Percentiles rank a stretch among this genome's conserved stretches.
Evolutionary conservation across 78 protist species (phyloP).

Genomic region (Planoprotostelium fungivorum): DNA sequence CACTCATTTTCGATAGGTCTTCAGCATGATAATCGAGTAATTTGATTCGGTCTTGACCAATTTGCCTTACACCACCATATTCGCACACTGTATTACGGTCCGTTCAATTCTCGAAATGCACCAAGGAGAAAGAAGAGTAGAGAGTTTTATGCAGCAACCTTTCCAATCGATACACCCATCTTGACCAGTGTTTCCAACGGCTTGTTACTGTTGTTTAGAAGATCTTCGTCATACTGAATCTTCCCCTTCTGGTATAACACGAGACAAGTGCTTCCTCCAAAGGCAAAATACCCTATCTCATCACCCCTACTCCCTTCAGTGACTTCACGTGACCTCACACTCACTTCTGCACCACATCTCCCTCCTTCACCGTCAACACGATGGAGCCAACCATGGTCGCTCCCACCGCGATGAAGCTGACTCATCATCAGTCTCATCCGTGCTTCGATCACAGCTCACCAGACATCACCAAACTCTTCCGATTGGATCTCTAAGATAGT

Average conservation of each 20-base stretch:
- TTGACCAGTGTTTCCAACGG: constrained; percentile 69
- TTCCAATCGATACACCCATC: constrained; percentile 65
- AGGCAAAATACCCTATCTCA: constrained; percentile 78
- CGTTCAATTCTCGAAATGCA: no score
- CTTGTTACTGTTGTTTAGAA: constrained; percentile 49
- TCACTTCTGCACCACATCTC: constrained; percentile 22
- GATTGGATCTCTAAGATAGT: constrained; percentile 27
- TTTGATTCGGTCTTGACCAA: no score
- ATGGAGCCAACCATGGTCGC: constrained; percentile 81
- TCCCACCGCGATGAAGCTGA: constrained; percentile 59
- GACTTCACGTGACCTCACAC: neutral
- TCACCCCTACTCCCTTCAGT: constrained; percentile 18
- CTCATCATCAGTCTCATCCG: neutral
- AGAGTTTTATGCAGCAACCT: no score
- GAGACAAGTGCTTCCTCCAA: constrained; percentile 75
- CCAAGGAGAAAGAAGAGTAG: no score
- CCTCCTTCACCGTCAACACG: constrained; percentile 26
- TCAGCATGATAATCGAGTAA: no score
- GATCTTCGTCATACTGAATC: constrained; percentile 59
- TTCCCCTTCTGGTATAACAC: constrained; percentile 43
- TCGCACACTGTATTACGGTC: no score
- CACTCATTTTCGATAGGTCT: no score
- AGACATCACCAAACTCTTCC: constrained; percentile 38
- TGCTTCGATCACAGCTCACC: neutral
- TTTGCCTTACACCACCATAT: no score